Conservation (phyloP, 139 green algal genomes). For the Axilococcus clingmanii region DNA sequence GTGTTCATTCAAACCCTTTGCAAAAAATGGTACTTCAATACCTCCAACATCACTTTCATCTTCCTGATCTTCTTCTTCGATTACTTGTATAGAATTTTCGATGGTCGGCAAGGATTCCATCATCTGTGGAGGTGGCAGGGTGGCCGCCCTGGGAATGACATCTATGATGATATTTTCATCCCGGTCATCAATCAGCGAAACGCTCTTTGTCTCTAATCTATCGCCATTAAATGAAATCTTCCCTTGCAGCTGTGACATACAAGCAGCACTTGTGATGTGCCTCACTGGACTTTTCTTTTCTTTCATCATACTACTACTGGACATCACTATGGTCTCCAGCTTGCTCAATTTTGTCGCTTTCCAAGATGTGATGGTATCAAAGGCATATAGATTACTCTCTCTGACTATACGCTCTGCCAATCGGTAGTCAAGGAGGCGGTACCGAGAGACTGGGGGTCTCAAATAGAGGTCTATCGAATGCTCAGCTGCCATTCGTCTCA, state of each 20-base stretch:
- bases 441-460: slow-evolving; percentile 47
- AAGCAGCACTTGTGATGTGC: slow-evolving; percentile 17
- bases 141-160: too few relatives aligned
- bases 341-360: slow-evolving; percentile 14
- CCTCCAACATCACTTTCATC: too few relatives aligned
- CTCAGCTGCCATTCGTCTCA: background rate
- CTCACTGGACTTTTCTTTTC: background rate
- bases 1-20: too few relatives aligned
- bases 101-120: too few relatives aligned
- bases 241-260: slow-evolving; percentile 52
- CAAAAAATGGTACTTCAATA: too few relatives aligned
- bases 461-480: slow-evolving; percentile 67
- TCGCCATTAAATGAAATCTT: slow-evolving; percentile 17
- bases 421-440: slow-evolving; percentile 55
- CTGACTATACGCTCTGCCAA: slow-evolving; percentile 60
- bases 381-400: slow-evolving; percentile 45
- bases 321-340: background rate
- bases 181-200: too few relatives aligned
- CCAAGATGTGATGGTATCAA: slow-evolving; percentile 37
- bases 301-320: background rate
- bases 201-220: background rate
- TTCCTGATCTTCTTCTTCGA: too few relatives aligned
- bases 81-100: too few relatives aligned
- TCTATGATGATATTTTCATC: too few relatives aligned
- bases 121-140: too few relatives aligned